Evolutionary conservation across 306 rosid species (phyloP).

Genomic region (Rosa chinensis): DNA sequence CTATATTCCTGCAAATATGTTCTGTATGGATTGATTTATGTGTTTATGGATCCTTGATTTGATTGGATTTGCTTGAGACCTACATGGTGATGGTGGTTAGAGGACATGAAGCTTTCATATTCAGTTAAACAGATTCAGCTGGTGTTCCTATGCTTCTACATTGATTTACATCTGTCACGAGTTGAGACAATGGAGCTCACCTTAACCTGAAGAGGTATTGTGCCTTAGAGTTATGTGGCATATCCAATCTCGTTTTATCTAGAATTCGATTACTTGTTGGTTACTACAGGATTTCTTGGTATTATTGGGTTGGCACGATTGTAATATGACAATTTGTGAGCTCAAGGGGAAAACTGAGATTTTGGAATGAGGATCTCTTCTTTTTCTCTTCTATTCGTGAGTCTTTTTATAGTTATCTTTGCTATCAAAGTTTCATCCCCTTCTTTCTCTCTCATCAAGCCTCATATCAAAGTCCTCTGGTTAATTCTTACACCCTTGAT

Average conservation of each 20-base stretch:
- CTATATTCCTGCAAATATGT: conserved; percentile 11
- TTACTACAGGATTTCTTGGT: background rate
- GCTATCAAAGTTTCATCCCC: too few species aligned
- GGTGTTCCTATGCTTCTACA: too few species aligned
- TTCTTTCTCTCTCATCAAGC: too few species aligned
- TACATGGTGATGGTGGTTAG: conserved; percentile 13
- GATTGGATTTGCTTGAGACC: conserved; percentile 29
- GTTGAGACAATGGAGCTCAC: background rate
- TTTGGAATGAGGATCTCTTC: conserved; percentile 3
- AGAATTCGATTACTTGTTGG: background rate
- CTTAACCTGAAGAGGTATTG: background rate
- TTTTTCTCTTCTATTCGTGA: too few species aligned
- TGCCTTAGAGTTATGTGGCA: background rate
- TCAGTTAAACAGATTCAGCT: background rate
- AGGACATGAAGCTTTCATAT: background rate
- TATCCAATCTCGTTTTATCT: background rate
- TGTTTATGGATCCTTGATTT: background rate
- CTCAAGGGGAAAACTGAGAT: background rate
- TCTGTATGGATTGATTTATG: background rate
- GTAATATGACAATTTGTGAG: background rate
- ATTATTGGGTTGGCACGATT: background rate
- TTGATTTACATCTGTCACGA: background rate
- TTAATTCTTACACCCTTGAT: too few species aligned
- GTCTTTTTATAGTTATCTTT: too few species aligned
- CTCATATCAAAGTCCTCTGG: too few species aligned